A percentile compares a stretch with the other conserved stretches of the same genome.
These are phyloP conservation scores for Globisporangium nunn DNA, from an alignment of 352 stramenopile genomes.

Conservation along the genomic window DNA sequence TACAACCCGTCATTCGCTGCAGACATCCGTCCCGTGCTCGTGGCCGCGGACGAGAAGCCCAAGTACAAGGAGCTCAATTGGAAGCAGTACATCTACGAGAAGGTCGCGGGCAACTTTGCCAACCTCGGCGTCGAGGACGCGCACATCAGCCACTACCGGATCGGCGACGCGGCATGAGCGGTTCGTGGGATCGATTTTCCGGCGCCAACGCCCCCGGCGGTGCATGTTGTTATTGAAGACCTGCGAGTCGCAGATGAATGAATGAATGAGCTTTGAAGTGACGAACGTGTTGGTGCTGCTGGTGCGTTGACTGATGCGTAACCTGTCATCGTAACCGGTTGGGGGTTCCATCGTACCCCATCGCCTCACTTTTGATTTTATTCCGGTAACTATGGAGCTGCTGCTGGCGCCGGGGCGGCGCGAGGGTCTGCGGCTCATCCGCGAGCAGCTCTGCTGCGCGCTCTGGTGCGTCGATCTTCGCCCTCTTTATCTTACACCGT, in stretches of 20 bases:
- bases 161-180: not conserved
- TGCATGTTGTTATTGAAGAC: too few species aligned
- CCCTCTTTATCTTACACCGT: not conserved
- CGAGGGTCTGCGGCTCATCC: constrained; percentile 67
- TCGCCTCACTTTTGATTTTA: too few species aligned
- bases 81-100: constrained; percentile 60
- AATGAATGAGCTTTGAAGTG: too few species aligned
- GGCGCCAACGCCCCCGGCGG: too few species aligned
- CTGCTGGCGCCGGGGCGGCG: constrained; percentile 36
- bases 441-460: constrained; percentile 70
- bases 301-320: too few species aligned
- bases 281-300: too few species aligned
- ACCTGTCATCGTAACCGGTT: too few species aligned
- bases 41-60: constrained; percentile 8
- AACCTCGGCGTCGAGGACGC: constrained; percentile 67
- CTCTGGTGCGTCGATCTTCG: constrained; percentile 41
- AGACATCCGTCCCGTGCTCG: constrained; percentile 40
- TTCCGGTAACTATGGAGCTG: constrained; percentile 33
- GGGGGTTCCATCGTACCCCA: too few species aligned
- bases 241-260: too few species aligned
- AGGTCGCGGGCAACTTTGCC: constrained; percentile 73
- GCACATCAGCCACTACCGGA: constrained; percentile 64
- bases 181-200: too few species aligned
- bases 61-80: constrained; percentile 52
- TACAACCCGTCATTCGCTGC: constrained; percentile 30